Base-by-base conservation (phyloP, 1,139 yeast species). In the Casaregolazyma lundiana region DNA sequence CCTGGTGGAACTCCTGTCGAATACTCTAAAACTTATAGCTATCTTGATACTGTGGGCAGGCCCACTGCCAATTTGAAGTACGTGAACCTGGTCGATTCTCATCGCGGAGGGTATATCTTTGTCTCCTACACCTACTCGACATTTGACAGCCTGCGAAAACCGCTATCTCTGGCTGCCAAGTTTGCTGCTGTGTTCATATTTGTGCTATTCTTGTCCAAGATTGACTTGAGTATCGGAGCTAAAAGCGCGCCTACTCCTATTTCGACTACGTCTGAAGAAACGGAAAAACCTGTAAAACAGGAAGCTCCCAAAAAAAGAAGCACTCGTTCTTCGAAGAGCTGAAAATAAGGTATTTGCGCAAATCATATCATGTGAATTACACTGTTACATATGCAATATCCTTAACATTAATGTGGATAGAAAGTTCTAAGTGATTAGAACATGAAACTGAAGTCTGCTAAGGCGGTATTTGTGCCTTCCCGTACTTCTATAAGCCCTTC, bases 1-100 rank as follows among this genome's bases (percentile, higher is more conserved):
- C 84, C 92, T 17, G 61, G 81, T 41, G 72, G 59, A 21, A 45
- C 55, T 15, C 50, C 46, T n/a, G 47, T 70, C 48, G 58, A 53
- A 24, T 67, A 15, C 52, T 73, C 46, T 53, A 57, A 6, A 62
- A 75, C 51, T 65, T 71, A 53, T 80, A 79, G 66, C 20, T 89
- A 81, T 66, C 77, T 90, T 58, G 97, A 92, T 67, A 76, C 87
- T 44, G 69, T 73, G 38, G 98, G 98, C 21, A 94, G 92, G 56
- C 81, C 86, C 34, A 84, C 85, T 56, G 76, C 87, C n/a, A 75
- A 81, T 15, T 67, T 89, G 46, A 68, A 69, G 35, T 86, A 74
- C 63, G 62, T 66, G 21, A 83, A 86, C 62, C 63, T 90, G 54
- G 76, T 86, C 53, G 96, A 86, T 63, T 89, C 81, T 50, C 73